Evolutionary conservation across 768 basidiomycete species (phyloP), one percentile per base, ranked within the genome.

Genomic region (Leucogyrophana mollusca): DNA sequence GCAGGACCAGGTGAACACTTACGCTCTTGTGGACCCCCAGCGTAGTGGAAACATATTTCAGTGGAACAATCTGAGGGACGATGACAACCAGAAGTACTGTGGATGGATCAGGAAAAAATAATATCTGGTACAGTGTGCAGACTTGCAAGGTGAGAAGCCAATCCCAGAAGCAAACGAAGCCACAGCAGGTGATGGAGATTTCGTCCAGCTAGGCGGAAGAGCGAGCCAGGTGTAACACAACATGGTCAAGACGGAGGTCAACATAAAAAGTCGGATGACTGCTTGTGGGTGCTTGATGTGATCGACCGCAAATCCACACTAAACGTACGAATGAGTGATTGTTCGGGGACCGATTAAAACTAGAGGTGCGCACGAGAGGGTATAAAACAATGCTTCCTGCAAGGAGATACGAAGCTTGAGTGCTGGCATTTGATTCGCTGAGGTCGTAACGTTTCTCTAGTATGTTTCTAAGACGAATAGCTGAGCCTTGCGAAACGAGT

Each of bases 11-110:
- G 6, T 6, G 30, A 45, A 34, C 14, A 66, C 83, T 51, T 66
- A 88, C 88, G 58, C 82, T 81, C 61, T 90, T 90, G 58, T 90
- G 87, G 6, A 82, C 80, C 1, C 87, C 88, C 0, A 90, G 71
- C 4, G 85, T 86, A 1, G 89, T 90, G 2, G 85, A 84, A 36
- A 90, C 80, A 60, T 85, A 90, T 59, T 84, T 85, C 16, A 75
- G 53, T 6, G 80, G 76, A 0, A 90, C 85, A 22, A 90, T 77
- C 42, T 74, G 77, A 1, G 88, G 87, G 0, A 90, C 88, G 25
- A 90, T 71, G 13, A 90, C 73, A 7, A 86, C 88, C 9, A 90
- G 71, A 9, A 90, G 66, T 22, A 90, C 87, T 88, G 52, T 23
- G 13, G 4, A 35, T 27, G 32, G 33, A 20, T 56, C 25, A 53